Evolutionary conservation across 805 yeast genomes (phyloP), one percentile per base, ranked within the genome.

Genomic region (Myxozyma monticola): DNA sequence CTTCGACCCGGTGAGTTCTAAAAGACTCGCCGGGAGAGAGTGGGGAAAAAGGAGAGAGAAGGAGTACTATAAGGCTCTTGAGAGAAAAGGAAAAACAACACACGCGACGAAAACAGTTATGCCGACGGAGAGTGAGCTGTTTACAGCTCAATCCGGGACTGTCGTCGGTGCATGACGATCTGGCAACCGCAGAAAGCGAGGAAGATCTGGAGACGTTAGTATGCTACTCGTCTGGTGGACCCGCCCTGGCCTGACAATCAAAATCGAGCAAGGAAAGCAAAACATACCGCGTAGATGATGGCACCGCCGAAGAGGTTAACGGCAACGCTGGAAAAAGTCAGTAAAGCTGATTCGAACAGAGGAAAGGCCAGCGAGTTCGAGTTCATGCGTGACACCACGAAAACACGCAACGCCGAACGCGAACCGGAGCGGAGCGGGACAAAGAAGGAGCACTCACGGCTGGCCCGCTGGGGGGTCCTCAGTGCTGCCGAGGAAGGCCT

Each of bases 131-230:
- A n/a, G n/a, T n/a, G n/a, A n/a, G 33, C 30, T 7, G 29, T 42
- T 30, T 47, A 58, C 50, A 60, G 49, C 48, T 56, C 59, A 31
- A 60, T 60, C 29, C 60, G 28, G 37, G 56, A 43, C 47, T 58
- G 54, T 59, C 63, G 45, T 39, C 48, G 18, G 53, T 60, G 58
- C 46, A 56, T 39, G 58, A 77, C 70, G 18, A 88, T 79, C 69
- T 91, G 98, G 60, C 81, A 81, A 3, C 97, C 98, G 69, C 98
- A 91, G 71, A 90, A 91, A 28, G 84, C 72, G 62, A 93, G 85
- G 76, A 89, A 88, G 28, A 74, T 76, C 49, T 53, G 36, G 24
- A 28, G 22, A 21, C 4, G 17, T n/a, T n/a, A n/a, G n/a, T n/a
- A n/a, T n/a, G n/a, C n/a, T n/a, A n/a, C n/a, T n/a, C n/a, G n/a